A percentile compares a stretch with the other conserved stretches of the same genome.
Evolutionary conservation across 495 filamentous ascomycete genomes (phyloP).

Genomic region (Coniosporium apollinis): DNA sequence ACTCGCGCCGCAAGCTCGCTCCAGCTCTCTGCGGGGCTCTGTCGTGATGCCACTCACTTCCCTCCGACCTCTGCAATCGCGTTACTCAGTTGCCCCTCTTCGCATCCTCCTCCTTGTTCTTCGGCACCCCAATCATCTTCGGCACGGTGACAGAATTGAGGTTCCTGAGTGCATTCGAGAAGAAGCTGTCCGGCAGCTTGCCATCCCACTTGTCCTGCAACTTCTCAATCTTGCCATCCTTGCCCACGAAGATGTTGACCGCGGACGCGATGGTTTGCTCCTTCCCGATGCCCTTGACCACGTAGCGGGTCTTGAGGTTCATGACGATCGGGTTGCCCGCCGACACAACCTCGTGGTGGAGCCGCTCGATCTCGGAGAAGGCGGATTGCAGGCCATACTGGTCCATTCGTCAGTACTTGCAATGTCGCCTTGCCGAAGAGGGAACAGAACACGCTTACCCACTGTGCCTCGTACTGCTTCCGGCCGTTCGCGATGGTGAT

Average conservation of each 20-base stretch:
- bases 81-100: slow-evolving; percentile 12
- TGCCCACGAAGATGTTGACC: slow-evolving; percentile 29
- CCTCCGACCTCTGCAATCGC: no score
- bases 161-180: slow-evolving; percentile 36
- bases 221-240: slow-evolving; percentile 30
- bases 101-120: slow-evolving; percentile 36
- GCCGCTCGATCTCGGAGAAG: slow-evolving; percentile 30
- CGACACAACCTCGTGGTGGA: slow-evolving; percentile 31
- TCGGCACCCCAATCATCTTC: slow-evolving; percentile 38
- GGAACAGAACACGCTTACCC: slow-evolving; percentile 29
- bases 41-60: no score
- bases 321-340: slow-evolving; percentile 38
- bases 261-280: slow-evolving; percentile 34
- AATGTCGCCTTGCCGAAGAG: no score
- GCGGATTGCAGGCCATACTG: slow-evolving; percentile 28
- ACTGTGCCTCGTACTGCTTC: slow-evolving; percentile 34
- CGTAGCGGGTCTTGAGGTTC: slow-evolving; percentile 34
- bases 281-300: slow-evolving; percentile 33
- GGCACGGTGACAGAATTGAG: slow-evolving; percentile 39
- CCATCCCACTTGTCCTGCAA: slow-evolving; percentile 43
- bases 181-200: slow-evolving; percentile 29
- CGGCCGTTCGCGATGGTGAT: slow-evolving; percentile 35
- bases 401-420: background rate
- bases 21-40: no score
- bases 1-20: no score